These are phyloP conservation scores for Monilinia fructigena DNA, from an alignment of 2,329 filamentous ascomycete species.

Conservation along the genomic window DNA sequence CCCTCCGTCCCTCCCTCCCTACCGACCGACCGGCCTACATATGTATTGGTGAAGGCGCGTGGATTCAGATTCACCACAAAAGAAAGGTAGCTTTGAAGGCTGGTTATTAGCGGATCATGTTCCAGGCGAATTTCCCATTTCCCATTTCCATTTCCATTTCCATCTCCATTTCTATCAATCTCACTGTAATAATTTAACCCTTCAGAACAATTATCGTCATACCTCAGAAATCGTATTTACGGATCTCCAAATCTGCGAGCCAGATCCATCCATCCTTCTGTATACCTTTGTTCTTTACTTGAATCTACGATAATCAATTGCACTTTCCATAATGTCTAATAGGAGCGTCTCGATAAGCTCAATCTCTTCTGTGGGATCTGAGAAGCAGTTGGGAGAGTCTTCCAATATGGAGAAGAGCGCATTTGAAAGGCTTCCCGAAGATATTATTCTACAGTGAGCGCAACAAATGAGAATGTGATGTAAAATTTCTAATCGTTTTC, in stretches of 20 bases:
- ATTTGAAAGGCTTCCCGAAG: constrained; percentile 61
- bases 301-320: background rate
- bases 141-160: background rate
- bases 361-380: constrained; percentile 12
- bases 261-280: background rate
- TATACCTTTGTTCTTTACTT: background rate
- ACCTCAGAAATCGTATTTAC: background rate
- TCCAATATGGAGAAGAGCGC: constrained; percentile 25
- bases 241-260: constrained; percentile 8
- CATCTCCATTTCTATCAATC: background rate
- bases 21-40: too few relatives aligned
- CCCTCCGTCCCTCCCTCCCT: too few relatives aligned
- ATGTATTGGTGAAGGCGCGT: background rate
- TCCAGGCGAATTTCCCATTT: background rate
- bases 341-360: constrained; percentile 16
- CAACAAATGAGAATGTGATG: constrained; percentile 3
- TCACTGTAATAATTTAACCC: constrained; percentile 1
- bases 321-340: background rate
- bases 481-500: constrained; percentile 24
- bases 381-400: constrained; percentile 6
- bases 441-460: constrained; percentile 68
- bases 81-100: constrained; percentile 3
- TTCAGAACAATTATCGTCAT: background rate
- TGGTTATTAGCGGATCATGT: constrained; percentile 16
- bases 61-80: background rate